Percentiles rank a stretch among this genome's conserved stretches.
phyloP scores from a whole-genome alignment of 257 asterid species.

The Solanum gracilifrons region DNA sequence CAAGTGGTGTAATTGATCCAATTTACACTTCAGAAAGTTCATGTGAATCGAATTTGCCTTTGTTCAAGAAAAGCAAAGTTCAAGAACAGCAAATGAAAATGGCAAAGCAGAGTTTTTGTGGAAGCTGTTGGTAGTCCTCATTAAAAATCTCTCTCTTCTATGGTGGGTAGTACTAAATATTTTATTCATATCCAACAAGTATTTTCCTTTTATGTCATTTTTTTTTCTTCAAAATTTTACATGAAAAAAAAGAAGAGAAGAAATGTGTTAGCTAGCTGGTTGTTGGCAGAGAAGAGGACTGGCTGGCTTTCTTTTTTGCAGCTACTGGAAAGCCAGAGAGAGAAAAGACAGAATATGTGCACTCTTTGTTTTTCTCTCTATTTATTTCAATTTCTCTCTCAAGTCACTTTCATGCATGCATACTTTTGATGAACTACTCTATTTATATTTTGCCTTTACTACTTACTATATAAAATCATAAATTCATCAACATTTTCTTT shows the following conservation, averaged over 20 bases:
- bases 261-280: background rate
- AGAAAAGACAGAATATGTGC: background rate
- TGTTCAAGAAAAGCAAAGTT: conserved; percentile 41
- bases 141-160: conserved; percentile 3
- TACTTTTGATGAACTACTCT: background rate
- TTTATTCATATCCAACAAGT: background rate
- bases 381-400: conserved; percentile 1
- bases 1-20: conserved; percentile 28
- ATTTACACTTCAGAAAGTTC: conserved; percentile 28
- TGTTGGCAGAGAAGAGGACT: conserved; percentile 8
- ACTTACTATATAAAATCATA: background rate
- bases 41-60: conserved; percentile 16
- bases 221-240: background rate
- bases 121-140: conserved; percentile 47
- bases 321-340: background rate
- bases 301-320: background rate
- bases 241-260: background rate
- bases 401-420: conserved; percentile 13
- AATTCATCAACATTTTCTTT: background rate
- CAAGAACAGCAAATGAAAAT: conserved; percentile 43
- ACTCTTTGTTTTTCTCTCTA: background rate
- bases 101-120: conserved; percentile 45
- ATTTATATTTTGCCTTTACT: background rate
- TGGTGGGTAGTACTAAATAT: background rate
- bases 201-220: background rate